Evolutionary conservation across 140 eudicot species (phyloP).

Genomic region (Stevia rebaudiana): DNA sequence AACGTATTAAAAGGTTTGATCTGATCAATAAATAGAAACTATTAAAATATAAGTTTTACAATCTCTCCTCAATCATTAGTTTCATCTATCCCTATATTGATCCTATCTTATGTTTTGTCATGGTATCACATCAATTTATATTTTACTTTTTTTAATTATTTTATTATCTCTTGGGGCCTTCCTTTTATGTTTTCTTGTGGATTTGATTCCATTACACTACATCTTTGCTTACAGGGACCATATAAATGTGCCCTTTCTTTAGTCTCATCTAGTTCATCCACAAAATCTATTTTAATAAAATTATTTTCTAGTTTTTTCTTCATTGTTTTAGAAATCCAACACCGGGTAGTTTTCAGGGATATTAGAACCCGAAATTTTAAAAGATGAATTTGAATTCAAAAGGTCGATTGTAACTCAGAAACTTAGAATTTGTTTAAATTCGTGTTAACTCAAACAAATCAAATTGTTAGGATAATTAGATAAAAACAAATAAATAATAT

Average conservation of each 20-base stretch:
- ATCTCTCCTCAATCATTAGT: slow-evolving; percentile 33
- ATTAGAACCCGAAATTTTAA: no score
- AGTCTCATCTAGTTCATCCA: slow-evolving; percentile 31
- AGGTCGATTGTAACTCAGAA: no score
- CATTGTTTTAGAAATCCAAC: not conserved
- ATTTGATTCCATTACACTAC: slow-evolving; percentile 44
- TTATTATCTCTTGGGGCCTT: slow-evolving; percentile 37
- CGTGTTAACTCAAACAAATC: no score
- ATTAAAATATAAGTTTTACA: slow-evolving; percentile 13
- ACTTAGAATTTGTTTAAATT: no score
- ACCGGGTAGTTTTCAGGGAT: no score
- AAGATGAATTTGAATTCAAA: no score
- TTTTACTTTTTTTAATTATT: slow-evolving; percentile 24
- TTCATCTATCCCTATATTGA: slow-evolving; percentile 34
- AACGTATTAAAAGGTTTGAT: not conserved
- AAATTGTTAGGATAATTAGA: no score
- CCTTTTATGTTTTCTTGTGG: slow-evolving; percentile 46
- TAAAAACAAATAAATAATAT: no score
- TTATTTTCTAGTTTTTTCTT: slow-evolving; percentile 6
- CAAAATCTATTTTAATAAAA: slow-evolving; percentile 15
- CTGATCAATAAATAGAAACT: slow-evolving; percentile 1
- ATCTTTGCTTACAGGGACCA: slow-evolving; percentile 46
- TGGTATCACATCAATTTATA: not conserved
- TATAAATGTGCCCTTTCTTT: slow-evolving; percentile 32
- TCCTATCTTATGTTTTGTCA: slow-evolving; percentile 15